These are phyloP conservation scores for Diospyros kaki DNA, from an alignment of 148 eudicot genomes.

Conservation along the genomic window DNA sequence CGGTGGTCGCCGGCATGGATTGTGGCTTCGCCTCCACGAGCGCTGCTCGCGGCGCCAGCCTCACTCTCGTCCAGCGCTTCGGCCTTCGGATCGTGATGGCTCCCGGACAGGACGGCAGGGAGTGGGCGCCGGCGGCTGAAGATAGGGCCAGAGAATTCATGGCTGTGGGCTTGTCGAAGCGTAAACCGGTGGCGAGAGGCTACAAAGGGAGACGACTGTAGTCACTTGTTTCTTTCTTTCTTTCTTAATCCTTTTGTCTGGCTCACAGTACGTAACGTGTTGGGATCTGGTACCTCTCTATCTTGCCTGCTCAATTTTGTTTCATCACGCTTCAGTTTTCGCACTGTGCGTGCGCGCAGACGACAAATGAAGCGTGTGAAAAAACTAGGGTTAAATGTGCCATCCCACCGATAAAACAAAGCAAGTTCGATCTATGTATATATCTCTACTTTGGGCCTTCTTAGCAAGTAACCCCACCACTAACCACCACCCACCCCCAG, in stretches of 20 bases:
- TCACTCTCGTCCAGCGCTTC: neutral
- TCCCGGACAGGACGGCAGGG: neutral
- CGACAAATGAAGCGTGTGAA: no score
- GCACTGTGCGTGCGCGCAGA: no score
- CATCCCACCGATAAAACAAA: no score
- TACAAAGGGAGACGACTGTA: neutral
- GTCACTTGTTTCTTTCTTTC: neutral
- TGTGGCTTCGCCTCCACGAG: slow-evolving; percentile 19
- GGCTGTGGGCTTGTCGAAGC: neutral
- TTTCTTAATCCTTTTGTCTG: neutral
- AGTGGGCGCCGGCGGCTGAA: neutral
- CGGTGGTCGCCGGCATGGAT: slow-evolving; percentile 1
- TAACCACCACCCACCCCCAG: no score
- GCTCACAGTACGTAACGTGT: neutral
- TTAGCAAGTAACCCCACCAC: no score
- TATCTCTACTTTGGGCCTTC: no score
- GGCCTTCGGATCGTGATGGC: neutral
- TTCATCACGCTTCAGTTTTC: no score
- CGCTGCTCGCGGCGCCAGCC: slow-evolving; percentile 13
- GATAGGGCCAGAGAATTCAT: slow-evolving; percentile 4
- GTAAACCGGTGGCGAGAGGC: neutral
- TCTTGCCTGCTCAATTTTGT: no score
- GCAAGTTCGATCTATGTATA: no score
- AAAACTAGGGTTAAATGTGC: no score
- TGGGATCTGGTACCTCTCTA: no score